Conservation (phyloP, 768 basidiomycete genomes). For the Rossbeevera mucosa region DNA sequence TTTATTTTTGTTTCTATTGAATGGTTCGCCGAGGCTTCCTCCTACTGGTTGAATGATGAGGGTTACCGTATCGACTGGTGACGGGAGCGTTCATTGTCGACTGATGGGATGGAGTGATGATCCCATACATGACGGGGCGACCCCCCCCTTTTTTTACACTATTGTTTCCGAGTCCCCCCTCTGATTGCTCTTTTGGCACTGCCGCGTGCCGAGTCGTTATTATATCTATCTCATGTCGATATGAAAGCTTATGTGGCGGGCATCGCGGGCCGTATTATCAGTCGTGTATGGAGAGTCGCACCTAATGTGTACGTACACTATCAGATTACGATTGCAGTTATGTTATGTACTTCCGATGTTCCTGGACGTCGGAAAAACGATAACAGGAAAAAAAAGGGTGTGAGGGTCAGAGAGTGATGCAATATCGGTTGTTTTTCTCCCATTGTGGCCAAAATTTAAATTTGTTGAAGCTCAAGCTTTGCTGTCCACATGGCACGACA, state of each 20-base stretch:
- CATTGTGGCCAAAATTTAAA: background rate
- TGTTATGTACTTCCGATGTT: background rate
- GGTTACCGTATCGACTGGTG: background rate
- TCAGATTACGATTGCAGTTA: slow-evolving; percentile 3
- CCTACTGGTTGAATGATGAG: background rate
- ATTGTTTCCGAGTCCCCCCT: background rate
- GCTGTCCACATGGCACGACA: background rate
- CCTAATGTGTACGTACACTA: background rate
- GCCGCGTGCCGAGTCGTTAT: no score
- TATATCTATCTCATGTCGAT: no score
- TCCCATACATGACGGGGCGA: slow-evolving; percentile 2
- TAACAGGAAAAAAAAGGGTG: background rate
- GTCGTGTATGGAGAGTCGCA: slow-evolving; percentile 11
- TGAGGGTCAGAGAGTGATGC: background rate
- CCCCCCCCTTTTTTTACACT: background rate
- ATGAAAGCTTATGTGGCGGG: no score
- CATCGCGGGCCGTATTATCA: slow-evolving; percentile 10
- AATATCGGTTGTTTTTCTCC: background rate
- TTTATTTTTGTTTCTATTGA: background rate
- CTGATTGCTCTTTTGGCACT: background rate
- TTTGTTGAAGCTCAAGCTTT: background rate
- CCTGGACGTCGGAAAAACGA: slow-evolving; percentile 5
- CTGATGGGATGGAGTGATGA: background rate
- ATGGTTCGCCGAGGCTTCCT: no score
- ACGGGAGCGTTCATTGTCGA: background rate